Percentiles rank a stretch among this genome's conserved stretches.
Evolutionary conservation across 2,329 filamentous ascomycete species (phyloP).

Genomic region (Fusarium palustre): DNA sequence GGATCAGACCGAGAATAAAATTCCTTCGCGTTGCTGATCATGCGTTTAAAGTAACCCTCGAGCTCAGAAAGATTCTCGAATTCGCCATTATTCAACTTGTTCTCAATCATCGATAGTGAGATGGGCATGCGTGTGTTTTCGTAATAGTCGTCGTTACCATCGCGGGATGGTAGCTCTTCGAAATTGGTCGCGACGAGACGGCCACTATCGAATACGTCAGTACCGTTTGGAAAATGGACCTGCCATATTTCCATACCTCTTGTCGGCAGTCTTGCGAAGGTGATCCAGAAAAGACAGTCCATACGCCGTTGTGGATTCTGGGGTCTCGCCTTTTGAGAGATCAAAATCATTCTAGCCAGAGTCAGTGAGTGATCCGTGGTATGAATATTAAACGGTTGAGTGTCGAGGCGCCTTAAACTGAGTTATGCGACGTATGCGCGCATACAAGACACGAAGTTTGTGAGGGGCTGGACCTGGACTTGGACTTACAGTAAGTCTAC

Average conservation of each 20-base stretch:
- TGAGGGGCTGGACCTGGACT: slow-evolving; percentile 51
- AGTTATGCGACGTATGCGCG: not conserved
- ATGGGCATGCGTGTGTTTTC: slow-evolving; percentile 81
- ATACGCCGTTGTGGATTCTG: slow-evolving; percentile 75
- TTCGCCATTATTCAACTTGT: slow-evolving; percentile 74
- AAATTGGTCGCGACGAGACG: slow-evolving; percentile 81
- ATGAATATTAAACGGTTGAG: not conserved
- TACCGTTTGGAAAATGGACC: slow-evolving; percentile 9
- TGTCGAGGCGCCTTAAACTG: not conserved
- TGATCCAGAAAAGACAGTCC: slow-evolving; percentile 80
- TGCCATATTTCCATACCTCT: slow-evolving; percentile 70
- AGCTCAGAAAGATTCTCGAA: slow-evolving; percentile 79
- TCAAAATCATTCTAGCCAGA: slow-evolving; percentile 57
- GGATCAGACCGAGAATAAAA: slow-evolving; percentile 80
- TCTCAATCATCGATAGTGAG: slow-evolving; percentile 80
- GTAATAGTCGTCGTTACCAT: slow-evolving; percentile 80
- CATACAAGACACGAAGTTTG: slow-evolving; percentile 10
- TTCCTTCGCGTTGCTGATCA: slow-evolving; percentile 88
- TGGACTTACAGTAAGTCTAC: slow-evolving; percentile 64
- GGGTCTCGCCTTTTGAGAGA: slow-evolving; percentile 68
- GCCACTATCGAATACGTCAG: slow-evolving; percentile 63
- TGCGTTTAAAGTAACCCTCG: slow-evolving; percentile 87
- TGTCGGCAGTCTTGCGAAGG: slow-evolving; percentile 81
- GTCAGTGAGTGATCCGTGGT: slow-evolving; percentile 32
- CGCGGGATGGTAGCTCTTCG: slow-evolving; percentile 74